phyloP scores from a whole-genome alignment of 768 basidiomycete species.

The Dentipellis sp. region DNA sequence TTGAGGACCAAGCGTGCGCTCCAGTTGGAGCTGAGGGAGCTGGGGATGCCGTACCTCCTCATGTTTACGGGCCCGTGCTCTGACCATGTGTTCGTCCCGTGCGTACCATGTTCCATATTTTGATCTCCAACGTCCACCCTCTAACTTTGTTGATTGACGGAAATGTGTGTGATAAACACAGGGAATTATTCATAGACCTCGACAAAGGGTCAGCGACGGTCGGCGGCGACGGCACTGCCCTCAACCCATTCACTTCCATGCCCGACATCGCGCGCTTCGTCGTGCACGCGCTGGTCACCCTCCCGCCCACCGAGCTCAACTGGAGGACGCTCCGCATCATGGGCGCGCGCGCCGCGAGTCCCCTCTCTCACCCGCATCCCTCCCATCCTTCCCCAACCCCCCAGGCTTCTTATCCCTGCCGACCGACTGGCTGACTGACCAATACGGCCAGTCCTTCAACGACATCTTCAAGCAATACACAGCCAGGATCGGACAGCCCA shows the following conservation, averaged over 20 bases:
- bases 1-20: background rate
- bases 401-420: background rate
- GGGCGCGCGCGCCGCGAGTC: background rate
- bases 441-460: background rate
- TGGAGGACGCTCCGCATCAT: background rate
- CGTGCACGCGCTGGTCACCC: background rate
- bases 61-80: background rate
- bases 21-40: background rate
- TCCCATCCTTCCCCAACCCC: too few species aligned
- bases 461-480: background rate
- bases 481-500: background rate
- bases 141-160: background rate
- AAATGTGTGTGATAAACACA: background rate
- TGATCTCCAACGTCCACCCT: too few species aligned
- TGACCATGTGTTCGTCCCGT: background rate
- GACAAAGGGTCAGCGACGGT: background rate
- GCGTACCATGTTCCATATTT: too few species aligned
- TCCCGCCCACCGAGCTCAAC: background rate
- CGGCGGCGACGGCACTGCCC: conserved; percentile 1
- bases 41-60: background rate
- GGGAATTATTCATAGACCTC: too few species aligned
- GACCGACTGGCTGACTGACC: too few species aligned
- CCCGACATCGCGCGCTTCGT: conserved; percentile 1
- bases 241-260: background rate
- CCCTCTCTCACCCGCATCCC: too few species aligned